phyloP scores from a whole-genome alignment of 768 basidiomycete species.

The Suillus brevipes region DNA sequence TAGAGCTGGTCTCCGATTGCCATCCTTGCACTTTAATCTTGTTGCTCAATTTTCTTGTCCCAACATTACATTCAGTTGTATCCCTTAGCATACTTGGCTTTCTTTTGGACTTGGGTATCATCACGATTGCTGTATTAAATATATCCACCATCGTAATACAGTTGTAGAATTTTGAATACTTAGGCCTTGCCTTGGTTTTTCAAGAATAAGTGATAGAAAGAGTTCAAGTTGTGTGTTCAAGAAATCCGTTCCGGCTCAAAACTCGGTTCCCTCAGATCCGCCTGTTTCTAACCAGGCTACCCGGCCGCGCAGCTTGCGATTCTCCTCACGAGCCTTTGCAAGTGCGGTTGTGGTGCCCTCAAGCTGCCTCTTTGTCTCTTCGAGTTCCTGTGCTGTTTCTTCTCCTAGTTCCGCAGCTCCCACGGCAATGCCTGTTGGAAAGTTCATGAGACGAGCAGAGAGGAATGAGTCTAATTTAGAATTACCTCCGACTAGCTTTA shows the following conservation, averaged over 20 bases:
- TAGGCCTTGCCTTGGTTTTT: background rate
- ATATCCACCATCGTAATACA: slow-evolving; percentile 5
- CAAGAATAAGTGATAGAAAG: slow-evolving; percentile 8
- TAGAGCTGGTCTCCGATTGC: slow-evolving; percentile 14
- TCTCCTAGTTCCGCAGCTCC: slow-evolving; percentile 73
- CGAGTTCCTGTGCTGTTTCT: slow-evolving; percentile 48
- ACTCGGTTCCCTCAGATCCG: slow-evolving; percentile 34
- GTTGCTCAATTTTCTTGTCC: background rate
- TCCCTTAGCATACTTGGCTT: background rate
- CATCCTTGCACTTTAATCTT: background rate
- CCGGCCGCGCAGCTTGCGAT: slow-evolving; percentile 47
- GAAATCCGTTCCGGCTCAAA: slow-evolving; percentile 19
- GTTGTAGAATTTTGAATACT: slow-evolving; percentile 2
- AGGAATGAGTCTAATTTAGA: slow-evolving; percentile 8
- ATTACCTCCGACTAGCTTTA: slow-evolving; percentile 68
- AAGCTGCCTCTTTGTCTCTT: slow-evolving; percentile 49
- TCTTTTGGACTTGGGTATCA: background rate
- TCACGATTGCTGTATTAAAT: background rate
- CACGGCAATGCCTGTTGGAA: slow-evolving; percentile 62
- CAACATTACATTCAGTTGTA: slow-evolving; percentile 4
- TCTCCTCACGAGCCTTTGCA: slow-evolving; percentile 50
- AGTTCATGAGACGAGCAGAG: slow-evolving; percentile 5
- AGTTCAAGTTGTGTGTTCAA: background rate
- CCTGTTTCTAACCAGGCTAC: slow-evolving; percentile 36
- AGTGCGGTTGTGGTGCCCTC: slow-evolving; percentile 45